Conservation (phyloP, 2,329 filamentous ascomycete genomes). For the Colletotrichum gigasporum region DNA sequence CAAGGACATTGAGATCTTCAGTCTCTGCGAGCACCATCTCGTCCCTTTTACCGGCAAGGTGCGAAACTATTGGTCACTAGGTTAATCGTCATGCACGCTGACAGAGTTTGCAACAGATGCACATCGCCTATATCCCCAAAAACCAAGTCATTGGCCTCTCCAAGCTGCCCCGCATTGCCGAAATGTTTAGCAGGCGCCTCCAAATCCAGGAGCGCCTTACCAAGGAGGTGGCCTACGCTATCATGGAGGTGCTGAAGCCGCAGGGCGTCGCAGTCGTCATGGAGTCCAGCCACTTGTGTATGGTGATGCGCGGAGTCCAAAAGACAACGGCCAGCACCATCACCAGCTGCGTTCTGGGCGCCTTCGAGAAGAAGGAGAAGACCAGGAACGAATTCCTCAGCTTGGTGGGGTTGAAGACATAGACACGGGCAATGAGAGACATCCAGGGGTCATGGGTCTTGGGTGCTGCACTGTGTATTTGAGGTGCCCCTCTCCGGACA, state of each 20-base stretch:
- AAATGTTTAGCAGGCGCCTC: constrained; percentile 93
- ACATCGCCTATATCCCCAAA: constrained; percentile 96
- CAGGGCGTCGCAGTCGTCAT: constrained; percentile 97
- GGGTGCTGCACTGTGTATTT: too few relatives aligned
- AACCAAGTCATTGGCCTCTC: constrained; percentile 93
- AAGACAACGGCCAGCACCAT: constrained; percentile 89
- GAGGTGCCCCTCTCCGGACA: not conserved
- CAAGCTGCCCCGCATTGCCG: constrained; percentile 93
- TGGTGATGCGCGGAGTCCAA: constrained; percentile 98
- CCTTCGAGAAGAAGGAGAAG: constrained; percentile 91
- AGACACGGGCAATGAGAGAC: not conserved
- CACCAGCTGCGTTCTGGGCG: constrained; percentile 97
- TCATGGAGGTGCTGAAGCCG: constrained; percentile 91
- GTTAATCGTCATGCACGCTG: not conserved
- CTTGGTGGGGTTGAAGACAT: constrained; percentile 70
- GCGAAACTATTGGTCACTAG: constrained; percentile 33
- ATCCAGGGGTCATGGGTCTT: too few relatives aligned
- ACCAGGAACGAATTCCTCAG: constrained; percentile 96
- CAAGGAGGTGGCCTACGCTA: constrained; percentile 92
- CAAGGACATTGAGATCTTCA: constrained; percentile 96
- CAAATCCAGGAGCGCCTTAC: constrained; percentile 98
- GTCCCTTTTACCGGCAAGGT: constrained; percentile 97
- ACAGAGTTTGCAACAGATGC: constrained; percentile 72
- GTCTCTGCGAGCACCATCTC: constrained; percentile 95
- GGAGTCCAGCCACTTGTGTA: constrained; percentile 96